Percentiles rank a stretch among this genome's conserved stretches.
These are phyloP conservation scores for Ramichloridium luteum DNA, from an alignment of 2,329 filamentous ascomycete species.

Conservation along the genomic window DNA sequence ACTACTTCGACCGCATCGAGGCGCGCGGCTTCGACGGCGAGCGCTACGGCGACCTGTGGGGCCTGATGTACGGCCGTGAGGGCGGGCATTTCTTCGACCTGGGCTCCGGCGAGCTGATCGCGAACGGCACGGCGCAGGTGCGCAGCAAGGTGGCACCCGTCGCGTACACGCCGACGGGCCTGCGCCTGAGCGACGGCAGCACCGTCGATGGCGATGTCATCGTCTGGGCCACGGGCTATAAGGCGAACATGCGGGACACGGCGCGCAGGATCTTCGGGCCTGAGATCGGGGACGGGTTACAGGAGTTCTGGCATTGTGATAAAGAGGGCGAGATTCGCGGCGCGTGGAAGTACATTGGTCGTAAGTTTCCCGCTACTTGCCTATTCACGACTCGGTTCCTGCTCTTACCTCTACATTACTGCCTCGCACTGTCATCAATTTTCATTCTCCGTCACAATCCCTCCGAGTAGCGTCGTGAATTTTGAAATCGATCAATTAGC, in stretches of 20 bases:
- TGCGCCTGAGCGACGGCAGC: slow-evolving; percentile 31
- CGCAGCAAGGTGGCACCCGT: slow-evolving; percentile 27
- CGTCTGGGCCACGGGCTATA: slow-evolving; percentile 35
- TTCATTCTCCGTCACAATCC: too few relatives aligned
- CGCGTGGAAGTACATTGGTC: slow-evolving; percentile 28
- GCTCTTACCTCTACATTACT: too few relatives aligned
- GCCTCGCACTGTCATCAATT: too few relatives aligned
- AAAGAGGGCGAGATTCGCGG: slow-evolving; percentile 35
- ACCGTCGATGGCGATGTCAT: slow-evolving; percentile 33
- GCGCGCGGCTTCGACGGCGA: slow-evolving; percentile 30
- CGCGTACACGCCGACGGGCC: slow-evolving; percentile 27
- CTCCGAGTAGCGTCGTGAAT: too few relatives aligned
- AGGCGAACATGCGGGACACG: slow-evolving; percentile 27
- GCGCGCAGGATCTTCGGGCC: slow-evolving; percentile 28
- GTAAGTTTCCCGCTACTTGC: too few relatives aligned
- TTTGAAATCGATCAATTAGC: too few relatives aligned
- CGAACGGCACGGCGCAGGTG: slow-evolving; percentile 33
- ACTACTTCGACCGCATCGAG: slow-evolving; percentile 29
- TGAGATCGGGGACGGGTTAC: slow-evolving; percentile 26
- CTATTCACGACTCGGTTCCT: too few relatives aligned
- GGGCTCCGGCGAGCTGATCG: slow-evolving; percentile 30
- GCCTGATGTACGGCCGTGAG: slow-evolving; percentile 29
- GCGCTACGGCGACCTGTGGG: slow-evolving; percentile 25
- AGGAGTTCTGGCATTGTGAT: slow-evolving; percentile 35
- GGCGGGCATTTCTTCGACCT: slow-evolving; percentile 38